A percentile compares a stretch with the other conserved stretches of the same genome.
Conservation (phyloP, 2,329 filamentous ascomycete genomes). For the Colletotrichum sp. region DNA sequence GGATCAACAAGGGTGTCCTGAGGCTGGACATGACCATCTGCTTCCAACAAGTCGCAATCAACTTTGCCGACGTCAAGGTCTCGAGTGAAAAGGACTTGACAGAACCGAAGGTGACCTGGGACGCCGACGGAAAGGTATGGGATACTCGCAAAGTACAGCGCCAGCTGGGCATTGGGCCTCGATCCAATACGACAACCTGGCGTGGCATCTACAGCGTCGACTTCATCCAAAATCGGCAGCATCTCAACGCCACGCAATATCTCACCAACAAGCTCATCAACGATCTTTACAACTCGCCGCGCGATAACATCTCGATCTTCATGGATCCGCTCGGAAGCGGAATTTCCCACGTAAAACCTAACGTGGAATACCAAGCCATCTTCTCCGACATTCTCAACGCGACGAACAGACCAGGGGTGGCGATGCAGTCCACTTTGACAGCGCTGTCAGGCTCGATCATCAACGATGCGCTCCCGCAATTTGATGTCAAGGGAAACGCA, state of each 20-base stretch:
- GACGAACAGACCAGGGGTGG: conserved; percentile 21
- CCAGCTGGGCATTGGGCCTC: conserved; percentile 17
- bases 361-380: conserved; percentile 23
- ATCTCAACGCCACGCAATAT: conserved; percentile 15
- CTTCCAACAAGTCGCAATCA: conserved; percentile 21
- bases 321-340: conserved; percentile 21
- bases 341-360: conserved; percentile 18
- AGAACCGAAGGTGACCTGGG: conserved; percentile 16
- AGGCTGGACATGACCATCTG: conserved; percentile 19
- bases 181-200: neutral
- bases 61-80: conserved; percentile 23
- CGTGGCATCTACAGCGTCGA: conserved; percentile 22
- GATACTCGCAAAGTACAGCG: conserved; percentile 17
- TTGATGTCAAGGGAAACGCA: conserved; percentile 7
- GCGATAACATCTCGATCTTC: conserved; percentile 17
- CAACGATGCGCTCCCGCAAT: conserved; percentile 18
- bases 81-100: conserved; percentile 20
- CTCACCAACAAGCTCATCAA: conserved; percentile 23
- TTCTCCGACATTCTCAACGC: conserved; percentile 21
- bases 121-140: conserved; percentile 6
- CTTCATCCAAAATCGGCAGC: neutral
- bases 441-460: conserved; percentile 21
- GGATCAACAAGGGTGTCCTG: conserved; percentile 6
- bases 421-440: conserved; percentile 23
- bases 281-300: conserved; percentile 20